Evolutionary conservation across 768 basidiomycete species (phyloP).

Genomic region (Dendrothele bispora): DNA sequence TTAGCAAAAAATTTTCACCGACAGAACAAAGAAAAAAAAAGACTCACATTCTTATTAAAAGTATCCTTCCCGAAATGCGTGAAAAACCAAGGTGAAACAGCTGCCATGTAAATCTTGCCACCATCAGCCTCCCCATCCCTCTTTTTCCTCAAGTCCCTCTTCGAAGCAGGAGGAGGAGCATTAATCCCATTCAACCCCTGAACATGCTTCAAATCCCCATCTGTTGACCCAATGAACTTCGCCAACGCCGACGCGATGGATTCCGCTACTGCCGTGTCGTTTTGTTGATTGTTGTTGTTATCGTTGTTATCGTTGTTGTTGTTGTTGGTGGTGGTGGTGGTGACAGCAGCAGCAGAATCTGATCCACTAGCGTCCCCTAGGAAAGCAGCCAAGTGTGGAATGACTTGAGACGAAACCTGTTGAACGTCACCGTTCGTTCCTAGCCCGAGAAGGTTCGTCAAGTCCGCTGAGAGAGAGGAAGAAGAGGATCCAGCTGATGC

Average conservation of each 20-base stretch:
- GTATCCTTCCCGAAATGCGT: slow-evolving; percentile 69
- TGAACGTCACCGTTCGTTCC: too few relatives aligned
- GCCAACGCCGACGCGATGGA: slow-evolving; percentile 27
- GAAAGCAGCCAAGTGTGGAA: slow-evolving; percentile 13
- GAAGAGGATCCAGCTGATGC: slow-evolving; percentile 34
- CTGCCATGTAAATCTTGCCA: slow-evolving; percentile 39
- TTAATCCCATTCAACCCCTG: slow-evolving; percentile 35
- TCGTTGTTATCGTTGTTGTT: too few relatives aligned
- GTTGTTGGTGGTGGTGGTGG: slow-evolving; percentile 14
- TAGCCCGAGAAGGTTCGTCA: slow-evolving; percentile 2
- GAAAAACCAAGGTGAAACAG: slow-evolving; percentile 78
- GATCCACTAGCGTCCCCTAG: slow-evolving; percentile 15
- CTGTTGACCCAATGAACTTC: slow-evolving; percentile 46
- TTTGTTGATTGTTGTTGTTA: too few relatives aligned
- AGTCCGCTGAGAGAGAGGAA: slow-evolving; percentile 13
- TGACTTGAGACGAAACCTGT: slow-evolving; percentile 1
- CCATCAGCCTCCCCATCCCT: slow-evolving; percentile 17
- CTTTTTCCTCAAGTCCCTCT: too few relatives aligned
- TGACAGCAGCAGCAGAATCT: slow-evolving; percentile 4
- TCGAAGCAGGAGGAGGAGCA: too few relatives aligned
- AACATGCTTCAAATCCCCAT: slow-evolving; percentile 58
- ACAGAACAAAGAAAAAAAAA: background rate
- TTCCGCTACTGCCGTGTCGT: too few relatives aligned
- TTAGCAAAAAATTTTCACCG: slow-evolving; percentile 1
- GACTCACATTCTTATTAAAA: slow-evolving; percentile 71